Evolutionary conservation across 352 stramenopile species (phyloP).

Genomic region (Pythium monospermum): DNA sequence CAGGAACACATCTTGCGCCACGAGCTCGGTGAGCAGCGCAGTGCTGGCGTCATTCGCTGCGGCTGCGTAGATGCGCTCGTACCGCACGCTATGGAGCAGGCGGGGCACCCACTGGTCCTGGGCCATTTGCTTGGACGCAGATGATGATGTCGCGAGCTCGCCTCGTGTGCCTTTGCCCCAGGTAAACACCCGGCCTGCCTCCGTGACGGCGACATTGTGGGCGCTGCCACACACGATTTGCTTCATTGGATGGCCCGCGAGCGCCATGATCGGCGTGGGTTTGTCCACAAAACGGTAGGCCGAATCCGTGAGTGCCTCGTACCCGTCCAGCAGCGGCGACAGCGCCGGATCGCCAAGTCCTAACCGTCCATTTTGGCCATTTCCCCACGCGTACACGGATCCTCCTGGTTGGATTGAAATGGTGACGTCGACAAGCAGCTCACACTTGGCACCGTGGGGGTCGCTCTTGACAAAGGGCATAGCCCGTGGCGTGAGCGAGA

Average conservation of each 20-base stretch:
- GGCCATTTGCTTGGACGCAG: not conserved
- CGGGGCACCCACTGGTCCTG: slow-evolving; percentile 40
- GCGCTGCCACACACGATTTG: slow-evolving; percentile 44
- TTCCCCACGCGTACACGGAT: slow-evolving; percentile 62
- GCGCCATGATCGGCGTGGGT: slow-evolving; percentile 32
- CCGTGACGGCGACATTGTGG: slow-evolving; percentile 54
- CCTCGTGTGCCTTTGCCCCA: slow-evolving; percentile 51
- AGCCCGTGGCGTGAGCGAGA: slow-evolving; percentile 17
- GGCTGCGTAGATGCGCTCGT: slow-evolving; percentile 41
- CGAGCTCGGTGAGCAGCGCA: slow-evolving; percentile 46
- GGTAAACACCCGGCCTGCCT: slow-evolving; percentile 41
- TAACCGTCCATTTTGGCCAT: slow-evolving; percentile 49
- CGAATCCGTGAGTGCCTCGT: slow-evolving; percentile 65
- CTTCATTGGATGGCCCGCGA: slow-evolving; percentile 45
- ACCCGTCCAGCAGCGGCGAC: slow-evolving; percentile 42
- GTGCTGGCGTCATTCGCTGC: slow-evolving; percentile 57
- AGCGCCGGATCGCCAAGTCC: slow-evolving; percentile 33
- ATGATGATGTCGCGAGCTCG: slow-evolving; percentile 32
- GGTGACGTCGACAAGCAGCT: slow-evolving; percentile 40
- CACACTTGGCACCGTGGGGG: slow-evolving; percentile 24
- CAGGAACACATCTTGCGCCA: slow-evolving; percentile 30
- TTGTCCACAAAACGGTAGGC: slow-evolving; percentile 47
- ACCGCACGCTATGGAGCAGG: slow-evolving; percentile 38
- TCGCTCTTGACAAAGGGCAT: slow-evolving; percentile 26
- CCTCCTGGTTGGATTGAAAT: slow-evolving; percentile 44